Conservation (phyloP, 177 flowering plant genomes). For the Vitis hybrid region DNA sequence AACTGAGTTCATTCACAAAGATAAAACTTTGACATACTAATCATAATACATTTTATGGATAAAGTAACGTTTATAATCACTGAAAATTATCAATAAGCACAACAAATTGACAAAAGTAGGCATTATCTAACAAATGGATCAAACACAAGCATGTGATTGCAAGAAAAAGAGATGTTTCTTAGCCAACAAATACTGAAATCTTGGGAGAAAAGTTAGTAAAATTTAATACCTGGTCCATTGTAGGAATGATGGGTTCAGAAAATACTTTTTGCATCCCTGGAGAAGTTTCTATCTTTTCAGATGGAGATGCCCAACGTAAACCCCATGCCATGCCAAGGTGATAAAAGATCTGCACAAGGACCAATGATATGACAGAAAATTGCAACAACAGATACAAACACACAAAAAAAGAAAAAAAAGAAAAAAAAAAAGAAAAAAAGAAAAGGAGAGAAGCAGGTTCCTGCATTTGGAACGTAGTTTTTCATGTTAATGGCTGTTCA, state of each 20-base stretch:
- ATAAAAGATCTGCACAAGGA: slow-evolving; percentile 58
- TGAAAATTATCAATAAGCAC: not conserved
- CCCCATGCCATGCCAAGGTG: slow-evolving; percentile 92
- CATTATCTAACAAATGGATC: not conserved
- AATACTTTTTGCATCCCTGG: slow-evolving; percentile 29
- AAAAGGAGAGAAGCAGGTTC: not conserved
- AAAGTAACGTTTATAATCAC: not conserved
- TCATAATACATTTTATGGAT: not conserved
- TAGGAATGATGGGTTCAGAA: slow-evolving; percentile 63
- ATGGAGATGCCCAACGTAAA: slow-evolving; percentile 62
- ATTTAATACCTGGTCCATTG: slow-evolving; percentile 54
- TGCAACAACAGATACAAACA: not conserved
- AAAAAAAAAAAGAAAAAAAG: not conserved
- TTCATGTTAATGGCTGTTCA: too few relatives aligned
- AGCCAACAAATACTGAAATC: not conserved
- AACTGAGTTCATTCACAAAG: not conserved
- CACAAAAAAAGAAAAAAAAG: not conserved
- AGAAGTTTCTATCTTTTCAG: slow-evolving; percentile 19
- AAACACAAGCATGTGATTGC: not conserved
- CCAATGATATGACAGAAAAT: slow-evolving; percentile 1
- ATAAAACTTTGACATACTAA: not conserved
- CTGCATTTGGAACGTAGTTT: too few relatives aligned
- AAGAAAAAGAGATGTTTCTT: not conserved
- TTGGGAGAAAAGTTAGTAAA: not conserved
- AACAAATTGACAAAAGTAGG: not conserved